Evolutionary conservation across 2,329 filamentous ascomycete species (phyloP).

Genomic region (Colletotrichum cuscutae): DNA sequence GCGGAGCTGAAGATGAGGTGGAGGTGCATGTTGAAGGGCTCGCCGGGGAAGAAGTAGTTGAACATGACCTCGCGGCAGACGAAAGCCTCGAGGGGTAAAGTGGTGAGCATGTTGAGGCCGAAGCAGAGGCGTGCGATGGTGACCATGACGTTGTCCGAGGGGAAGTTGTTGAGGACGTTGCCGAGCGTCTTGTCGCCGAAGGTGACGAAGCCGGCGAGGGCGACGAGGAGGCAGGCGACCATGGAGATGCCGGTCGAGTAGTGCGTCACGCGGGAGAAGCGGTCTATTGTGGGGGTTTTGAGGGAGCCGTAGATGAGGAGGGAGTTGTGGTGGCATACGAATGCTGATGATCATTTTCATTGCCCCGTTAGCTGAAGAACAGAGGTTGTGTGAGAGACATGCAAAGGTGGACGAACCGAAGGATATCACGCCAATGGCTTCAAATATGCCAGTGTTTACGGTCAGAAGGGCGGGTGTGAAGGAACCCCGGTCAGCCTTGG

Average conservation of each 20-base stretch:
- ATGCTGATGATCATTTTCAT: slow-evolving; percentile 55
- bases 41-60: slow-evolving; percentile 78
- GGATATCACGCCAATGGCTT: slow-evolving; percentile 97
- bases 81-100: slow-evolving; percentile 94
- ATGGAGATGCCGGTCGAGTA: slow-evolving; percentile 92
- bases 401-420: slow-evolving; percentile 71
- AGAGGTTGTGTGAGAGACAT: not conserved
- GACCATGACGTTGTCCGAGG: slow-evolving; percentile 88
- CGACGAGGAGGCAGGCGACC: slow-evolving; percentile 90
- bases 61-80: slow-evolving; percentile 97
- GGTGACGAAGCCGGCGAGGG: slow-evolving; percentile 87
- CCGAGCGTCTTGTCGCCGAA: slow-evolving; percentile 93
- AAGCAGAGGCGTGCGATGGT: slow-evolving; percentile 96
- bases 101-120: slow-evolving; percentile 98
- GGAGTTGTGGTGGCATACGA: slow-evolving; percentile 90
- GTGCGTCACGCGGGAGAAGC: slow-evolving; percentile 93
- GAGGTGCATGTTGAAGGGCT: slow-evolving; percentile 81
- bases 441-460: slow-evolving; percentile 90
- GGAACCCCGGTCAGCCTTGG: slow-evolving; percentile 75
- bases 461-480: slow-evolving; percentile 77
- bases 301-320: slow-evolving; percentile 97
- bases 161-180: slow-evolving; percentile 98
- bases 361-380: slow-evolving; percentile 38
- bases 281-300: slow-evolving; percentile 92
- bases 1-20: slow-evolving; percentile 89